phyloP scores from a whole-genome alignment of 306 rosid species.

The Dryas alaskensis region DNA sequence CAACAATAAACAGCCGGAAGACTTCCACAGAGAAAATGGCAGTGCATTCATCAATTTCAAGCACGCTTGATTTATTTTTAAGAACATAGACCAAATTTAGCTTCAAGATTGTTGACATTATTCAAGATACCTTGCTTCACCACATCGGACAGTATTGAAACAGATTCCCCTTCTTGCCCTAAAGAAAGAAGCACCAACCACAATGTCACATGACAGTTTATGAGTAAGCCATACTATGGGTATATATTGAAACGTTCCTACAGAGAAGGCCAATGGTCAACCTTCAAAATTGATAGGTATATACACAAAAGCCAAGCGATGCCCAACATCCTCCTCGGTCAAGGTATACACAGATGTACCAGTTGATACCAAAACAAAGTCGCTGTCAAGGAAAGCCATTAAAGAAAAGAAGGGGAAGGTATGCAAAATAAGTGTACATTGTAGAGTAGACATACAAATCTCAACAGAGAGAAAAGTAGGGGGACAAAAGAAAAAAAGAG shows the following conservation, averaged over 20 bases:
- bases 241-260: conserved; percentile 18
- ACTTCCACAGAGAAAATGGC: not conserved
- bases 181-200: conserved; percentile 30
- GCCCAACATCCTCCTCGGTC: conserved; percentile 88
- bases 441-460: not conserved
- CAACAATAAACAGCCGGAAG: not conserved
- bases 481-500: not conserved
- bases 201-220: conserved; percentile 16
- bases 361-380: conserved; percentile 55
- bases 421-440: not conserved
- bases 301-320: conserved; percentile 63
- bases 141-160: conserved; percentile 51
- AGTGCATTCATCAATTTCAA: not conserved
- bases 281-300: conserved; percentile 94
- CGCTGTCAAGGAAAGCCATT: conserved; percentile 48
- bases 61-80: not conserved
- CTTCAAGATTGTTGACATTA: conserved; percentile 24
- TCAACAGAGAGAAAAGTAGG: not conserved
- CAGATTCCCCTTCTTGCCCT: conserved; percentile 93
- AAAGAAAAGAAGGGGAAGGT: conserved; percentile 5
- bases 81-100: conserved; percentile 7
- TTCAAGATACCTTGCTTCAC: conserved; percentile 79
- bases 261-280: conserved; percentile 28
- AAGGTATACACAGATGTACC: conserved; percentile 83
- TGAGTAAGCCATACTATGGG: conserved; percentile 18